Evolutionary conservation across 768 basidiomycete genomes (phyloP).

Genomic region (Auriscalpium microsporum): DNA sequence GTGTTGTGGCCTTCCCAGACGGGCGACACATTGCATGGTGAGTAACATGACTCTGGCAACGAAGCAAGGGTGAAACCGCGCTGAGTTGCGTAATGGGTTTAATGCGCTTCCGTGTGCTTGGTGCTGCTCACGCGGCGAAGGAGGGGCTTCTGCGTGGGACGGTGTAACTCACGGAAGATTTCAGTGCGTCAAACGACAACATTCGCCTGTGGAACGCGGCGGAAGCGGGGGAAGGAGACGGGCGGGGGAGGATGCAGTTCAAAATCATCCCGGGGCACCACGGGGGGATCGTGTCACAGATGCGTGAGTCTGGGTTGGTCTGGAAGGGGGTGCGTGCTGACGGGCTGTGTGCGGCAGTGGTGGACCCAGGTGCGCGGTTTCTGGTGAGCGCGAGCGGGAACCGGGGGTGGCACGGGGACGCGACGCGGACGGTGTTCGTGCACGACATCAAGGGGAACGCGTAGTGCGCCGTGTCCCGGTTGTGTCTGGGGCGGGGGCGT

Average conservation of each 20-base stretch:
- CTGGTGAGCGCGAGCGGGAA: constrained; percentile 90
- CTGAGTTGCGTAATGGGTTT: neutral
- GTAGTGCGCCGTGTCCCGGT: neutral
- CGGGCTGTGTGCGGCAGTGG: constrained; percentile 38
- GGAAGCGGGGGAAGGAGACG: constrained; percentile 63
- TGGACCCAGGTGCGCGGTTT: constrained; percentile 79
- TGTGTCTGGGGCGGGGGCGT: no score
- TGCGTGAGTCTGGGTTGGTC: constrained; percentile 47
- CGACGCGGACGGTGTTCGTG: constrained; percentile 82
- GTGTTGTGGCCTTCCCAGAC: constrained; percentile 87
- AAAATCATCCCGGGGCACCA: constrained; percentile 96
- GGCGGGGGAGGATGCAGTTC: constrained; percentile 68
- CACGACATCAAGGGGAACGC: constrained; percentile 63
- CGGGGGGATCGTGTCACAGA: constrained; percentile 87
- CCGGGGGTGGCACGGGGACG: constrained; percentile 89
- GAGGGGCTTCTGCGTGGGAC: neutral
- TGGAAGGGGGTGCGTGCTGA: neutral
- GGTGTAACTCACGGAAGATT: neutral
- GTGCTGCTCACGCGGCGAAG: neutral
- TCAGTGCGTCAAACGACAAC: constrained; percentile 86
- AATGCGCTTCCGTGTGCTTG: neutral
- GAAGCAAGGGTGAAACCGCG: neutral
- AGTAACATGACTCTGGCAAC: constrained; percentile 20
- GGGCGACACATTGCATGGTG: constrained; percentile 88
- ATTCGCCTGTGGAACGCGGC: constrained; percentile 89